Conservation (phyloP, 305 asterid genomes). For the Fraxinus velutina region DNA sequence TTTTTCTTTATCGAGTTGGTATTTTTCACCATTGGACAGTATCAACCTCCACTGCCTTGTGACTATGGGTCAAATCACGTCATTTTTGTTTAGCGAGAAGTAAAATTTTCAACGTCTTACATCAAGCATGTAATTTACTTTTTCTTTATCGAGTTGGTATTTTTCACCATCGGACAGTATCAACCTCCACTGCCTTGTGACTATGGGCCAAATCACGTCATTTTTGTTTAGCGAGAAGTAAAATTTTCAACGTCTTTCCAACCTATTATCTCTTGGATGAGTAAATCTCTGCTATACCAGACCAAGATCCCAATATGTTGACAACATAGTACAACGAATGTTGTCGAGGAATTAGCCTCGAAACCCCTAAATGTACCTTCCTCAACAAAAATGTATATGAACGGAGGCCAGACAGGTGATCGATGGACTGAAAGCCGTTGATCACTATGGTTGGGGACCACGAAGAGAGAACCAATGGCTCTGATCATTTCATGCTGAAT, state of each 20-base stretch:
- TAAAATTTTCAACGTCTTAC: neutral
- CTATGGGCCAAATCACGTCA: neutral
- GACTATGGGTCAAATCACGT: neutral
- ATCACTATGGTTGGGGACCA: no score
- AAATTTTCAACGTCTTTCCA: neutral
- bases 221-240: neutral
- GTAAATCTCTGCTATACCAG: neutral
- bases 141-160: neutral
- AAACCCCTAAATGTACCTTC: neutral
- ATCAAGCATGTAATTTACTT: neutral
- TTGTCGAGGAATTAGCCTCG: neutral
- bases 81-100: neutral
- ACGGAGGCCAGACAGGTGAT: no score
- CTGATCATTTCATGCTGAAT: conserved; percentile 28
- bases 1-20: neutral
- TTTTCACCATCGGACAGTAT: neutral
- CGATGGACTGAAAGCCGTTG: no score
- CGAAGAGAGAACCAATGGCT: no score
- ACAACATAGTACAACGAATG: neutral
- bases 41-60: neutral
- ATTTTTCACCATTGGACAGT: neutral
- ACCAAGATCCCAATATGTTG: neutral
- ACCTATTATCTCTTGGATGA: neutral
- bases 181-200: neutral
- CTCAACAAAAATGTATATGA: neutral